Evolutionary conservation across 2,329 filamentous ascomycete genomes (phyloP).

Genomic region (Claviceps capensis): DNA sequence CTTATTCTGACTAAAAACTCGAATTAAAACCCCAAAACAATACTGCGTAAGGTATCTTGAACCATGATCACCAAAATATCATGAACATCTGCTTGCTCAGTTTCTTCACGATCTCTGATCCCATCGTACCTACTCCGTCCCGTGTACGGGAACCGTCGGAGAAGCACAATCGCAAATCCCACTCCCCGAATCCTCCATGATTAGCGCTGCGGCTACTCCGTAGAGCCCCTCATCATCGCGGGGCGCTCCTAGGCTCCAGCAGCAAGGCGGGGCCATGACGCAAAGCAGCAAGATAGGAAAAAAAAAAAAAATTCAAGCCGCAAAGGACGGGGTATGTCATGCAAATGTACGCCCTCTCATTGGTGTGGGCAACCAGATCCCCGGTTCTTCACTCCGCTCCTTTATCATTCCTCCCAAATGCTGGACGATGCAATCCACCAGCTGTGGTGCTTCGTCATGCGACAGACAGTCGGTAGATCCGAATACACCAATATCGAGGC

Average conservation of each 20-base stretch:
- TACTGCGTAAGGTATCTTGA: too few relatives aligned
- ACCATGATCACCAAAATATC: too few relatives aligned
- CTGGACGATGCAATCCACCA: conserved; percentile 15
- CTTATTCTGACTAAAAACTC: too few relatives aligned
- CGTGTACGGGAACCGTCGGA: too few relatives aligned
- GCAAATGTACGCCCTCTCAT: too few relatives aligned
- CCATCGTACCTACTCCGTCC: too few relatives aligned
- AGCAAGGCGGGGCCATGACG: background rate
- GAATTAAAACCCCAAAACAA: too few relatives aligned
- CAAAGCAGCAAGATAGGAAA: background rate
- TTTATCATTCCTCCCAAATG: conserved; percentile 4
- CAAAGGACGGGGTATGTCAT: too few relatives aligned
- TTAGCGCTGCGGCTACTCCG: background rate
- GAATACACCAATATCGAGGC: conserved; percentile 28
- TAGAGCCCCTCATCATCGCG: background rate
- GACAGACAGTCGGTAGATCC: conserved; percentile 18
- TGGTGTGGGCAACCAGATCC: too few relatives aligned
- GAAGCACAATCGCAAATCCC: background rate
- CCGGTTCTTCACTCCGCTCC: background rate
- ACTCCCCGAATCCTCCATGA: background rate
- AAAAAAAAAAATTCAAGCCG: too few relatives aligned
- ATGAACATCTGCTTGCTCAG: too few relatives aligned
- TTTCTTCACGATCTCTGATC: too few relatives aligned
- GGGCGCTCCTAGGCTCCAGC: background rate
- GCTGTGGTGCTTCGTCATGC: conserved; percentile 10